These are phyloP conservation scores for Fusarium cyanostomum DNA, from an alignment of 2,329 filamentous ascomycete genomes.

Conservation along the genomic window DNA sequence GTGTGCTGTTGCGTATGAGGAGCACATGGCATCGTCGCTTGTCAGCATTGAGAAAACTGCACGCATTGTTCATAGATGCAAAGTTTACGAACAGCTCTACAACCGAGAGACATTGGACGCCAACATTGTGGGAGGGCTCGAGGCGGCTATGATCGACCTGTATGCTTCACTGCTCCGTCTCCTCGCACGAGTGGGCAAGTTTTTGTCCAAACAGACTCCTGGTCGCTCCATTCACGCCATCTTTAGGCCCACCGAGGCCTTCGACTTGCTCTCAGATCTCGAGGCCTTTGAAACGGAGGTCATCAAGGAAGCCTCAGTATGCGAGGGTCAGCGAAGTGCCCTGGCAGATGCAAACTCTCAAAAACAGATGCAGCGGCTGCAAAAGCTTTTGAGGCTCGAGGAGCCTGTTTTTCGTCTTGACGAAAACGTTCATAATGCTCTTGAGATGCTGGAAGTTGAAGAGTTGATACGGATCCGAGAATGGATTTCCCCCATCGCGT, in stretches of 20 bases:
- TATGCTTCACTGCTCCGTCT: neutral
- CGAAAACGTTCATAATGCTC: neutral
- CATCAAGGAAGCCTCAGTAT: neutral
- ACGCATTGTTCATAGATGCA: neutral
- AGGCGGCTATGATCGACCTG: neutral
- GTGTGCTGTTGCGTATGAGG: neutral
- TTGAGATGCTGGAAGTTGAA: neutral
- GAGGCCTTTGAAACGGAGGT: neutral
- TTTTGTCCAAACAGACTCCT: neutral
- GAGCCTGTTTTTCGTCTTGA: neutral
- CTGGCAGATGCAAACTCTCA: neutral
- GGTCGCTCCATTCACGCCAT: neutral
- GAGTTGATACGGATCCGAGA: neutral
- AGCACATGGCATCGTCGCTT: neutral
- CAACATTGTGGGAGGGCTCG: neutral
- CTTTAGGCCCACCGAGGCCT: neutral
- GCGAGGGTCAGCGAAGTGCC: neutral
- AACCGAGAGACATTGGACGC: neutral
- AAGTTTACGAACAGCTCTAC: neutral
- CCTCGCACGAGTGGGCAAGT: neutral
- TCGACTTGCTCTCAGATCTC: neutral
- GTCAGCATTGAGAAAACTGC: neutral
- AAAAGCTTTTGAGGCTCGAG: neutral
- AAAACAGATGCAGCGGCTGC: neutral
- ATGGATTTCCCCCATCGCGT: neutral